phyloP scores from a whole-genome alignment of 2,329 filamentous ascomycete species.

The Blumeria hordei region DNA sequence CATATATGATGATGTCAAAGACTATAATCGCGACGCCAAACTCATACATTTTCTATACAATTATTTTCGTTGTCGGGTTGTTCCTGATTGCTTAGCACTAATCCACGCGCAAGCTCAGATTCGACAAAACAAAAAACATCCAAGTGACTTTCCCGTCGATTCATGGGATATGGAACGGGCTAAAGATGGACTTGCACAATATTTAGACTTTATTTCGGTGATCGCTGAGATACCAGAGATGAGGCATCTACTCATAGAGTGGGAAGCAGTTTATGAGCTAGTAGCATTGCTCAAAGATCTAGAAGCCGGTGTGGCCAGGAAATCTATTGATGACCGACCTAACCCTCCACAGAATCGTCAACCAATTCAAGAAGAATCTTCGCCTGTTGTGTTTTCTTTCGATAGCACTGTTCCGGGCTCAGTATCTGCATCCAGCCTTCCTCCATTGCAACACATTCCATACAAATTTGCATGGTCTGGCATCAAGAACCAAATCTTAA shows the following conservation, averaged over 20 bases:
- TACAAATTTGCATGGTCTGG: slow-evolving; percentile 43
- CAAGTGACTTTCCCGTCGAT: slow-evolving; percentile 79
- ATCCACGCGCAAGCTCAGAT: slow-evolving; percentile 89
- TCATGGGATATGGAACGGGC: slow-evolving; percentile 95
- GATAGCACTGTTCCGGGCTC: slow-evolving; percentile 9
- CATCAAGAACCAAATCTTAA: slow-evolving; percentile 78
- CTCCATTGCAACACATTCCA: slow-evolving; percentile 34
- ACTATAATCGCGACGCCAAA: slow-evolving; percentile 30
- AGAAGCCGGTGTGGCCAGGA: slow-evolving; percentile 70
- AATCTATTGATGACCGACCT: slow-evolving; percentile 32
- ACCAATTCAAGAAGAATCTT: slow-evolving; percentile 6
- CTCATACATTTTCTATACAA: slow-evolving; percentile 76
- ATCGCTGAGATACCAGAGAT: slow-evolving; percentile 67
- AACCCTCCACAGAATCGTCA: slow-evolving; percentile 17
- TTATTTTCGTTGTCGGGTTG: slow-evolving; percentile 75
- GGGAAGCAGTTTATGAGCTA: slow-evolving; percentile 77
- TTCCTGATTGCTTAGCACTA: slow-evolving; percentile 80
- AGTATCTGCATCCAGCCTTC: slow-evolving; percentile 17
- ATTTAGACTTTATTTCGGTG: slow-evolving; percentile 79
- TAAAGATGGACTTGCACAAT: slow-evolving; percentile 83
- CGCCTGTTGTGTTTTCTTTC: slow-evolving; percentile 1
- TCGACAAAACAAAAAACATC: slow-evolving; percentile 46
- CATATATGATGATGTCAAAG: slow-evolving; percentile 24
- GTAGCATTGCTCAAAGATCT: slow-evolving; percentile 69
- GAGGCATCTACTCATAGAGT: slow-evolving; percentile 67